Percentiles rank a stretch among this genome's conserved stretches.
Evolutionary conservation across 805 yeast species (phyloP).

Genomic region (Yarrowia divulgata): DNA sequence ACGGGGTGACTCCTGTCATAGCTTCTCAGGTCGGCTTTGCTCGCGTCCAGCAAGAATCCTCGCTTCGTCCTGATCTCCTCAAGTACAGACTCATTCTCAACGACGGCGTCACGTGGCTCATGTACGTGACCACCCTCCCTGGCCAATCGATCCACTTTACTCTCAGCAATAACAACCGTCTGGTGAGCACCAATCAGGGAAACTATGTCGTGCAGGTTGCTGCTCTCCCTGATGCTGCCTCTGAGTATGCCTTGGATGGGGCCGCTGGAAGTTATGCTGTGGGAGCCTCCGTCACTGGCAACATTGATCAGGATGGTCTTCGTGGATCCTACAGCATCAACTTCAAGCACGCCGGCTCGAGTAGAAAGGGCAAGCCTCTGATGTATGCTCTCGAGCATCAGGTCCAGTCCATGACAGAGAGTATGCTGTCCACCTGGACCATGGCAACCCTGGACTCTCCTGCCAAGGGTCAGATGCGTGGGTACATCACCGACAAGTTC

Average conservation of each 20-base stretch:
- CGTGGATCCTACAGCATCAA: constrained; percentile 39
- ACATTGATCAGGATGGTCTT: constrained; percentile 41
- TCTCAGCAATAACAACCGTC: constrained; percentile 52
- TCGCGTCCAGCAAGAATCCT: constrained; percentile 54
- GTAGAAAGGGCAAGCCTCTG: constrained; percentile 47
- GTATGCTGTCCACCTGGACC: constrained; percentile 48
- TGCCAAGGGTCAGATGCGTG: constrained; percentile 52
- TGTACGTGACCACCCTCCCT: constrained; percentile 55
- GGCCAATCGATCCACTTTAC: constrained; percentile 46
- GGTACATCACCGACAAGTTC: constrained; percentile 48
- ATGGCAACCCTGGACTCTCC: constrained; percentile 56
- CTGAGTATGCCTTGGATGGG: constrained; percentile 57
- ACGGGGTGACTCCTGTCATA: constrained; percentile 45
- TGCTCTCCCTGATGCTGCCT: constrained; percentile 53
- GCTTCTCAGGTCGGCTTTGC: constrained; percentile 71
- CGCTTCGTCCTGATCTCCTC: constrained; percentile 52
- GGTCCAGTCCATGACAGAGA: constrained; percentile 51
- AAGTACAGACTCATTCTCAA: constrained; percentile 65
- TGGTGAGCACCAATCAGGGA: constrained; percentile 55
- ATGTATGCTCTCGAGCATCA: constrained; percentile 72
- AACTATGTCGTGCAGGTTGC: constrained; percentile 68
- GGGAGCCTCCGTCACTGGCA: constrained; percentile 56
- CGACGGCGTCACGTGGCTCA: constrained; percentile 68
- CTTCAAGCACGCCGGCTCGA: constrained; percentile 45
- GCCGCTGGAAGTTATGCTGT: constrained; percentile 71